phyloP scores from a whole-genome alignment of 106 monocot genomes.

The Triglochin maritima region DNA sequence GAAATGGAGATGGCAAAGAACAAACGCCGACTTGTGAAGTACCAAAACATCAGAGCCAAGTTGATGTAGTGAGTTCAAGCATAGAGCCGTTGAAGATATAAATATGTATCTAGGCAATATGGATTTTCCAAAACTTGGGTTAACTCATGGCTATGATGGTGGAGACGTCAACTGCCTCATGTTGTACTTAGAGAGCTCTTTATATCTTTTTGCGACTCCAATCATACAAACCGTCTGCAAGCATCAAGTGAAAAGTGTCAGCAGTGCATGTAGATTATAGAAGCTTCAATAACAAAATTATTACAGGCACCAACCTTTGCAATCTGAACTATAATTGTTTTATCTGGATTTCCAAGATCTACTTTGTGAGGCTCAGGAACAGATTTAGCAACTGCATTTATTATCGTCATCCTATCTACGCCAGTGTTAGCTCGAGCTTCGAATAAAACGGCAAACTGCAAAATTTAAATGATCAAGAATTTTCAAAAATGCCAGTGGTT shows the following conservation, averaged over 20 bases:
- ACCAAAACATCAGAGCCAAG: too few species aligned
- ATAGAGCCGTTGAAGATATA: too few species aligned
- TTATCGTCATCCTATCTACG: slow-evolving; percentile 83
- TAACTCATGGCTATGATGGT: slow-evolving; percentile 7
- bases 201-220: slow-evolving; percentile 80
- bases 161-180: slow-evolving; percentile 73
- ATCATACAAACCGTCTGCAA: slow-evolving; percentile 93
- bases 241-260: neutral
- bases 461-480: neutral
- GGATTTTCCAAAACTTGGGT: too few species aligned
- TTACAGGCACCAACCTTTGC: slow-evolving; percentile 47
- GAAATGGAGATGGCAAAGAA: too few species aligned
- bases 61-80: too few species aligned
- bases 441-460: slow-evolving; percentile 92
- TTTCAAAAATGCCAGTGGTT: neutral
- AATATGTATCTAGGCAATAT: too few species aligned
- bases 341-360: slow-evolving; percentile 79
- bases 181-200: slow-evolving; percentile 89
- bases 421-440: slow-evolving; percentile 90
- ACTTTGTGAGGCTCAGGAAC: slow-evolving; percentile 87
- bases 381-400: slow-evolving; percentile 82
- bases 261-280: neutral
- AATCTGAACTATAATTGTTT: slow-evolving; percentile 82
- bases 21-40: too few species aligned
- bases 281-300: neutral